Percentiles rank a stretch among this genome's conserved stretches.
phyloP scores from a whole-genome alignment of 768 basidiomycete species.

The Rhizopogon rudus region DNA sequence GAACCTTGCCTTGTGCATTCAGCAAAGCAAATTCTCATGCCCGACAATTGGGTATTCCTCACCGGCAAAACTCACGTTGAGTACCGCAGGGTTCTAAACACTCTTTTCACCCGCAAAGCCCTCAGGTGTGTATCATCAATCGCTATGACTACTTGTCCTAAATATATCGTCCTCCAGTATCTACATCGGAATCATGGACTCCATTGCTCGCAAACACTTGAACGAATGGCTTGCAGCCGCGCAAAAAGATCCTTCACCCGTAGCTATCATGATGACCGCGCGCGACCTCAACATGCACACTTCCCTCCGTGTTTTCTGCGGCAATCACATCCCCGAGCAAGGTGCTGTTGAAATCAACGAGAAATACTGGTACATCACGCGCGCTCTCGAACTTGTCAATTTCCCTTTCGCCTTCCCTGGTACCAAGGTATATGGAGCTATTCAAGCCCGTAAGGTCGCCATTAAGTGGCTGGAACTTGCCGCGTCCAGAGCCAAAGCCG shows the following conservation, averaged over 20 bases:
- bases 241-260: constrained; percentile 39
- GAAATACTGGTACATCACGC: constrained; percentile 95
- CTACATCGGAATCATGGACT: constrained; percentile 82
- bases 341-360: constrained; percentile 79
- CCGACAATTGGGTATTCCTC: constrained; percentile 98
- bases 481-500: constrained; percentile 71
- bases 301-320: constrained; percentile 94
- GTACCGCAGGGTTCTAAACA: constrained; percentile 87
- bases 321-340: constrained; percentile 78
- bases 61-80: constrained; percentile 91
- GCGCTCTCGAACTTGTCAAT: constrained; percentile 96
- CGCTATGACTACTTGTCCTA: not conserved
- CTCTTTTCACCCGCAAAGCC: constrained; percentile 91
- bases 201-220: constrained; percentile 74
- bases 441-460: constrained; percentile 84
- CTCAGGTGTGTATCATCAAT: constrained; percentile 54
- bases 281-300: constrained; percentile 97
- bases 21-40: constrained; percentile 78
- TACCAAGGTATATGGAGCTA: constrained; percentile 92
- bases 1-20: constrained; percentile 94
- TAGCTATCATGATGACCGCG: constrained; percentile 84
- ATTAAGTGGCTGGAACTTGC: constrained; percentile 78
- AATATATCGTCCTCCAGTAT: constrained; percentile 41
- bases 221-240: constrained; percentile 62
- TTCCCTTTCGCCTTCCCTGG: constrained; percentile 95